These are phyloP conservation scores for Candida tetrigidarum DNA, from an alignment of 1,139 yeast species.

Conservation along the genomic window DNA sequence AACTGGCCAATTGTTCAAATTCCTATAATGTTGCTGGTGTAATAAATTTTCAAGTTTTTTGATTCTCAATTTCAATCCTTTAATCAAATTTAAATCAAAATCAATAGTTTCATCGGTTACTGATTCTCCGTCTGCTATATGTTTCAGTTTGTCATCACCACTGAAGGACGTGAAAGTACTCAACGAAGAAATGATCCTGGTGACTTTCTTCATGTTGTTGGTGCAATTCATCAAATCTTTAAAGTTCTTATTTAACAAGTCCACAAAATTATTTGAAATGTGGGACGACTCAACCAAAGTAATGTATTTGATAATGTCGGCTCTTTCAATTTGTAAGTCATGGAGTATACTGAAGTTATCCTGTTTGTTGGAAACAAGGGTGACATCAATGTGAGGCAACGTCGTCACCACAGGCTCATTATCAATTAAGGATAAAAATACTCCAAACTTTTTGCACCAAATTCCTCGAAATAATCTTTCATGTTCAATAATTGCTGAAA, in stretches of 20 bases:
- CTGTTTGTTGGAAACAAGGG: constrained; percentile 32
- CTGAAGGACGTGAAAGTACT: constrained; percentile 33
- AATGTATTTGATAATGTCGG: constrained; percentile 44
- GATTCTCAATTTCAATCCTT: constrained; percentile 62
- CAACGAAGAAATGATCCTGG: constrained; percentile 38
- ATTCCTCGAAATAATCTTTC: constrained; percentile 60
- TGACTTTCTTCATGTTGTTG: constrained; percentile 40
- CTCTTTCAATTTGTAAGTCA: constrained; percentile 37
- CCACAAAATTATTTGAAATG: constrained; percentile 32
- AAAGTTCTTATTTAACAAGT: constrained; percentile 50
- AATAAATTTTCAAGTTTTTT: constrained; percentile 66
- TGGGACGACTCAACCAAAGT: constrained; percentile 27
- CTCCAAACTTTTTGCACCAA: constrained; percentile 69
- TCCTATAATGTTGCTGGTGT: constrained; percentile 67
- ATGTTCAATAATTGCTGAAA: constrained; percentile 59
- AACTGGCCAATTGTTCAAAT: constrained; percentile 62
- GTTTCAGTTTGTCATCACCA: constrained; percentile 21
- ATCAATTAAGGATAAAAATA: constrained; percentile 35
- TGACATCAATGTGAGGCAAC: constrained; percentile 47
- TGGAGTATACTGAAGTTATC: constrained; percentile 26
- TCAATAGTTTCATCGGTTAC: constrained; percentile 30
- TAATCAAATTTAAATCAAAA: constrained; percentile 43
- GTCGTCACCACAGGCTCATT: constrained; percentile 22
- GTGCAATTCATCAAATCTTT: constrained; percentile 48
- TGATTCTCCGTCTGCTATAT: constrained; percentile 11